A percentile compares a stretch with the other conserved stretches of the same genome.
phyloP scores from a whole-genome alignment of 305 asterid genomes.

The Fraxinus latifolia region DNA sequence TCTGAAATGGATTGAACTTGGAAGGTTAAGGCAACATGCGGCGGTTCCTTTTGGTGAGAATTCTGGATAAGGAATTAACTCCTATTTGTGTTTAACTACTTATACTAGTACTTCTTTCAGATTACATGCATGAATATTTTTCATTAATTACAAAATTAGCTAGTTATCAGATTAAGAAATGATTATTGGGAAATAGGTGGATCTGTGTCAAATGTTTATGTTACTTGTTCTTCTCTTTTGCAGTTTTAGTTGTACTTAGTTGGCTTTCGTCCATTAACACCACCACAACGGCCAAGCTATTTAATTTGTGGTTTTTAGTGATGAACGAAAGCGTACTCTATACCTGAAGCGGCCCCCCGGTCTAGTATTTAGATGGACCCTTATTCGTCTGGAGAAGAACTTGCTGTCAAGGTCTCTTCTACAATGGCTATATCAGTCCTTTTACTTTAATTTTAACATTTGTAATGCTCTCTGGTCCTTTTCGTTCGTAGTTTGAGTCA shows the following conservation, averaged over 20 bases:
- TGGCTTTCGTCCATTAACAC: conserved; percentile 42
- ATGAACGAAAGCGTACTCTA: conserved; percentile 39
- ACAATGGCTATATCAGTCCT: not conserved
- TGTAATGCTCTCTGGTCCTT: conserved; percentile 13
- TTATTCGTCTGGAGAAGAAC: conserved; percentile 88
- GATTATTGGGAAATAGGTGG: conserved; percentile 33
- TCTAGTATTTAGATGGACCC: conserved; percentile 62
- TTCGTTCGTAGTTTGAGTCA: not conserved
- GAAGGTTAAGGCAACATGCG: conserved; percentile 57
- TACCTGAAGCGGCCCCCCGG: conserved; percentile 44
- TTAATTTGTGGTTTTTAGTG: conserved; percentile 35
- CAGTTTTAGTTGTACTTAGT: conserved; percentile 58
- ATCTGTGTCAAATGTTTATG: conserved; percentile 37
- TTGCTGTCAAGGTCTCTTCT: conserved; percentile 56
- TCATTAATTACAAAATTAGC: not conserved
- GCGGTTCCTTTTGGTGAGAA: conserved; percentile 68
- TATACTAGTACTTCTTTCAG: conserved; percentile 30
- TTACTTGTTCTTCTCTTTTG: conserved; percentile 50
- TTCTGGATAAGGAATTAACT: conserved; percentile 57
- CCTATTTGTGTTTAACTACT: conserved; percentile 29
- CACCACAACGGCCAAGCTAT: conserved; percentile 42
- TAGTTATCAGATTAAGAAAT: conserved; percentile 6
- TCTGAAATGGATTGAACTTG: conserved; percentile 37
- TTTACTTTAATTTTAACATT: conserved; percentile 4
- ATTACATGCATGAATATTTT: not conserved